Conservation (phyloP, 495 filamentous ascomycete species). For the Staphylotrichum tortipilum region DNA sequence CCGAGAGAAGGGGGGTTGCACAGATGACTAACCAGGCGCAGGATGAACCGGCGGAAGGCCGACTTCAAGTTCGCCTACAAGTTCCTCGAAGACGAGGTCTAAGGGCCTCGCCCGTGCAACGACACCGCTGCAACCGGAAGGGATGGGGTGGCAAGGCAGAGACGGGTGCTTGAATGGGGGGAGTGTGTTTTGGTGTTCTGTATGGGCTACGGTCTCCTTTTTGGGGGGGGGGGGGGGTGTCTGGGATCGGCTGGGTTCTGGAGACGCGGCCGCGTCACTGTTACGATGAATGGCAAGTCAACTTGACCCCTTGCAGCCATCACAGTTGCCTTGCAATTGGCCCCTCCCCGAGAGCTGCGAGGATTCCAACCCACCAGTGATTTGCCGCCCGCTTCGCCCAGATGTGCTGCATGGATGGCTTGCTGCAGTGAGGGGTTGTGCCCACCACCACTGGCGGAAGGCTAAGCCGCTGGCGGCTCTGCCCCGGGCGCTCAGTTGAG, state of each 20-base stretch:
- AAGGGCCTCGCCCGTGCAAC: background rate
- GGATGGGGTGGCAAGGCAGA: background rate
- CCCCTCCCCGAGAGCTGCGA: background rate
- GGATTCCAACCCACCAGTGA: background rate
- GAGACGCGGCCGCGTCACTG: background rate
- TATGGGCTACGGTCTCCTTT: background rate
- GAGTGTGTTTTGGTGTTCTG: conserved; percentile 2
- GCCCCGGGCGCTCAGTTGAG: too few relatives aligned
- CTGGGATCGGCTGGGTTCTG: background rate
- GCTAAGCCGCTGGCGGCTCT: too few relatives aligned
- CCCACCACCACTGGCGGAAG: too few relatives aligned
- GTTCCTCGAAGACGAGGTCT: conserved; percentile 42
- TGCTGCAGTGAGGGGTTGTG: too few relatives aligned
- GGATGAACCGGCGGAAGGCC: conserved; percentile 98
- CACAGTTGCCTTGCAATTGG: background rate
- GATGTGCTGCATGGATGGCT: background rate
- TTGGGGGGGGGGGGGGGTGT: too few relatives aligned
- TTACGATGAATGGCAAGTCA: background rate
- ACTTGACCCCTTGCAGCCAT: background rate
- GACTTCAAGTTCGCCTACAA: conserved; percentile 99
- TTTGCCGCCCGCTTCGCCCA: background rate
- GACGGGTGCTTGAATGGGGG: too few relatives aligned
- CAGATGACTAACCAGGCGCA: conserved; percentile 27
- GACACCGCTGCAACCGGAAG: too few relatives aligned
- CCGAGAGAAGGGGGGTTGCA: too few relatives aligned